A percentile compares a stretch with the other conserved stretches of the same genome.
phyloP scores from a whole-genome alignment of 306 rosid genomes.

The apple (Malus domestica) region DNA sequence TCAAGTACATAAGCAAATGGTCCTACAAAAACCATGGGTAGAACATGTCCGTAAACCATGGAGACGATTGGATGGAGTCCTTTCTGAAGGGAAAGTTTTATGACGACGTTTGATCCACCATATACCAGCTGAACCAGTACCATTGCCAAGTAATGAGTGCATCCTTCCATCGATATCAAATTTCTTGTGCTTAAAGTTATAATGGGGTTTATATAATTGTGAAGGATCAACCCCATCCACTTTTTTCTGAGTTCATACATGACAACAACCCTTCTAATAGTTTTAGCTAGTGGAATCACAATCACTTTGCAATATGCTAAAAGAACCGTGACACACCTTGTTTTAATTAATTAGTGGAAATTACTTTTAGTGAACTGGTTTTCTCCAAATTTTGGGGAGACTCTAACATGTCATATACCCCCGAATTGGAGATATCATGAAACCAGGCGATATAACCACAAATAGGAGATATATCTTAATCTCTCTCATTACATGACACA shows the following conservation, averaged over 20 bases:
- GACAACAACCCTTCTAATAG: too few species aligned
- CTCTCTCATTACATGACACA: too few species aligned
- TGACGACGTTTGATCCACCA: constrained; percentile 7
- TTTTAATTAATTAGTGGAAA: background rate
- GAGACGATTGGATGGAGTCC: constrained; percentile 28
- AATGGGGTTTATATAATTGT: background rate
- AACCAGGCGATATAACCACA: too few species aligned
- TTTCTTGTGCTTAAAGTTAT: background rate
- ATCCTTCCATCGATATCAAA: constrained; percentile 9
- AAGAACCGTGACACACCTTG: background rate
- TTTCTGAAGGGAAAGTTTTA: constrained; percentile 10
- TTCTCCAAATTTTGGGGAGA: too few species aligned
- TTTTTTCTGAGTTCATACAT: background rate
- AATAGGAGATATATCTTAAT: too few species aligned
- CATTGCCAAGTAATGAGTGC: constrained; percentile 13
- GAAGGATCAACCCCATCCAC: background rate
- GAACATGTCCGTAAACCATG: constrained; percentile 24
- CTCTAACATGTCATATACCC: background rate
- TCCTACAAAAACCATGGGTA: constrained; percentile 16
- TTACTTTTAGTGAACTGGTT: too few species aligned
- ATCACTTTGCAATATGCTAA: background rate
- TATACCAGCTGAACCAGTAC: constrained; percentile 5
- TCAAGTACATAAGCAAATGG: constrained; percentile 25
- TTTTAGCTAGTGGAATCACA: background rate
- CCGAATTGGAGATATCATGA: too few species aligned